Evolutionary conservation across 345 rosid species (phyloP).

Genomic region (Eucalyptus cloeziana): DNA sequence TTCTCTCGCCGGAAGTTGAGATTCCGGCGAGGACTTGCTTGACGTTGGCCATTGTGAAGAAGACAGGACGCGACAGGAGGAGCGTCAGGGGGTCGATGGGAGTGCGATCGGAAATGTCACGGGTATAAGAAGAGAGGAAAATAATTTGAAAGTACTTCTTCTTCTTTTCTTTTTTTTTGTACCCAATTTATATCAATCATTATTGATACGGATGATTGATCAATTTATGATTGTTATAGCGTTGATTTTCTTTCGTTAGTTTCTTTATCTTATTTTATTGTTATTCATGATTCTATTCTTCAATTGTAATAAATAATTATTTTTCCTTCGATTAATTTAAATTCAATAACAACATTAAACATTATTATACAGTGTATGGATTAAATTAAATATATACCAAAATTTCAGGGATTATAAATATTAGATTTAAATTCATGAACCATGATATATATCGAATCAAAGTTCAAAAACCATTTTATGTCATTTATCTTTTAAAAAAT

Average conservation of each 20-base stretch:
- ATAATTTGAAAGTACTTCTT: background rate
- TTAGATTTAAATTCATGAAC: background rate
- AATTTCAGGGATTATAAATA: too few relatives aligned
- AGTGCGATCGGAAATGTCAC: background rate
- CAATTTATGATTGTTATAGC: background rate
- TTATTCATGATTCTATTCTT: background rate
- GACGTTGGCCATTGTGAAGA: background rate
- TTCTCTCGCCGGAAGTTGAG: conserved; percentile 9
- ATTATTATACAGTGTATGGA: too few relatives aligned
- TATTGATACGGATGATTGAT: background rate
- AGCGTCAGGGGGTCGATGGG: background rate
- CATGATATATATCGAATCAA: fast-evolving
- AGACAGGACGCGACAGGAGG: background rate
- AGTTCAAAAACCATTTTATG: too few relatives aligned
- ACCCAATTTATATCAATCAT: background rate
- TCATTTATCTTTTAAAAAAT: background rate
- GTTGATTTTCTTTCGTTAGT: background rate
- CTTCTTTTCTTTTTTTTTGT: background rate
- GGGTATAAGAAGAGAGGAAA: background rate
- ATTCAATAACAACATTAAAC: too few relatives aligned
- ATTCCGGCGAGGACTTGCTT: conserved; percentile 4
- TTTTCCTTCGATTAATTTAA: background rate
- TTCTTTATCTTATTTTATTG: background rate
- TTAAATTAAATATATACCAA: too few relatives aligned
- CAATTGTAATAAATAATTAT: background rate